Conservation (phyloP, 371 early-diverging fungal species). For the Actinomucor elegans region DNA sequence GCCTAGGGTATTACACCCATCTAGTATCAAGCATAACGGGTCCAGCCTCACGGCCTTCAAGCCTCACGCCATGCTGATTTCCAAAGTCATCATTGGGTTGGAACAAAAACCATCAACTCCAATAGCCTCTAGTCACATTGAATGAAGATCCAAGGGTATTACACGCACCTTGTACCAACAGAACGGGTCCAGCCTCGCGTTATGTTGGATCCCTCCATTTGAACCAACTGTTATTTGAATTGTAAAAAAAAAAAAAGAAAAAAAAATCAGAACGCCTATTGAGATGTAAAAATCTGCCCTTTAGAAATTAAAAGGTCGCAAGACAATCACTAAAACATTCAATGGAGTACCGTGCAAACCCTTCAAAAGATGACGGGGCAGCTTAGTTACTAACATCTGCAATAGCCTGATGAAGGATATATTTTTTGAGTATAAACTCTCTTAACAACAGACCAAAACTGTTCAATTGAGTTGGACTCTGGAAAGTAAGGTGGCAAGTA, state of each 20-base stretch:
- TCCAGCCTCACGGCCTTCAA: conserved; percentile 16
- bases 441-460: conserved; percentile 17
- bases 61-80: conserved; percentile 19
- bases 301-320: too few species aligned
- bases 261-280: too few species aligned
- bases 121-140: too few species aligned
- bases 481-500: conserved; percentile 20
- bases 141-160: too few species aligned
- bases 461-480: conserved; percentile 13
- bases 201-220: conserved; percentile 21
- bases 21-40: conserved; percentile 21
- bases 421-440: conserved; percentile 10
- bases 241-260: conserved; percentile 10
- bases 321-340: neutral
- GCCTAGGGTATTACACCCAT: conserved; percentile 19
- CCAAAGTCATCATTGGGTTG: too few species aligned
- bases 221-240: conserved; percentile 19
- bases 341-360: conserved; percentile 3
- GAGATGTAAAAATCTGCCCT: too few species aligned
- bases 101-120: too few species aligned
- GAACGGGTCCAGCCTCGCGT: too few species aligned
- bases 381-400: neutral
- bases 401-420: conserved; percentile 3
- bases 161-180: too few species aligned
- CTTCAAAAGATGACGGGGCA: conserved; percentile 2